Evolutionary conservation across 2,329 filamentous ascomycete species (phyloP), one percentile per base, ranked within the genome.

Genomic region (Elsinoe perseae): DNA sequence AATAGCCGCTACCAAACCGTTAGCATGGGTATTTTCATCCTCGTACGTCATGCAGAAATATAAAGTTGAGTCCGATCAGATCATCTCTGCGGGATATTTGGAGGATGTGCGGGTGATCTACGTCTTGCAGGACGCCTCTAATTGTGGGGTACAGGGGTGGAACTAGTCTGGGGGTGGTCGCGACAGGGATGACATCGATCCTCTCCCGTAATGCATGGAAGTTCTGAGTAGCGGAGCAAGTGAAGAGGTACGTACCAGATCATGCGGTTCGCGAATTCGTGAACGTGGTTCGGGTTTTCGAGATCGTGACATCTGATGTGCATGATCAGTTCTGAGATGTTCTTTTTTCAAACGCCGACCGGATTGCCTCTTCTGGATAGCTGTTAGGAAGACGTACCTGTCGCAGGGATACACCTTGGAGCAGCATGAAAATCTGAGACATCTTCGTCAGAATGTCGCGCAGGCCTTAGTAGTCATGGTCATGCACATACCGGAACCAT

Each of bases 241-340:
- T 53, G 34, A 14, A 44, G n/a, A n/a, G 46, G 34, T 30, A 65
- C 72, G 58, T 70, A 77, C 75, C 87, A 92, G 32, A 92, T 82
- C 87, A 93, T 93, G 50, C 87, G 77, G 64, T 85, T 89, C 6
- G 89, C 89, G 77, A 88, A 89, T 72, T 93, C 89, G 61, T 87
- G 84, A 6, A 80, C 73, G 71, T 95, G 89, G 52, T 86, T 83
- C 63, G 53, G 53, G 20, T 83, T 81, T 8, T 73, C 78, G 14
- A 73, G 78, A 67, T 93, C 87, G 65, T 95, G 89, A 70, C 89
- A 95, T 72, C 79, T 80, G 65, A 42, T 20, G 40, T 18, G 44
- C 10, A 40, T 30, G 32, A 34, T 20, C 27, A 18, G 27, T 23
- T n/a, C n/a, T n/a, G 4, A 32, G 2, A 28, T 38, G n/a, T n/a